phyloP scores from a whole-genome alignment of 371 early-diverging fungal genomes.

The Syncephalastrum sp. region DNA sequence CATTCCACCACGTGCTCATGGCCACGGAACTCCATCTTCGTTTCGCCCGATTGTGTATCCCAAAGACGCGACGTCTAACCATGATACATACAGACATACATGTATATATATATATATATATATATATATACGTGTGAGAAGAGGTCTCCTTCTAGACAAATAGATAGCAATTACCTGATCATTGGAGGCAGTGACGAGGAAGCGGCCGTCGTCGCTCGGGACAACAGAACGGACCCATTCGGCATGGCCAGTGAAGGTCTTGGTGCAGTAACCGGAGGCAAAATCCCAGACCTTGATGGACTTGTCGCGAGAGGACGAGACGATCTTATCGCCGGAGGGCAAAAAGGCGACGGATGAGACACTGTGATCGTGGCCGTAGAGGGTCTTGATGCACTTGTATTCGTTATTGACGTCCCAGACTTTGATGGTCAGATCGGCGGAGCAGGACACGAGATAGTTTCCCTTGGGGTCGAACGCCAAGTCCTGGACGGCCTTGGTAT shows the following conservation, averaged over 20 bases:
- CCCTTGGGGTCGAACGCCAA: constrained; percentile 83
- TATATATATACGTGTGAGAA: neutral
- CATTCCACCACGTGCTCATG: constrained; percentile 96
- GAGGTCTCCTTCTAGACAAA: neutral
- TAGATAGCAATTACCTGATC: constrained; percentile 68
- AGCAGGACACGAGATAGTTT: constrained; percentile 77
- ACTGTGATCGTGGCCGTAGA: constrained; percentile 91
- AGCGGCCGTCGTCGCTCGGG: constrained; percentile 69
- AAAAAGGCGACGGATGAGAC: constrained; percentile 80
- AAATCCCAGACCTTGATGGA: constrained; percentile 91
- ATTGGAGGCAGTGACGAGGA: constrained; percentile 76
- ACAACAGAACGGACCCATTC: constrained; percentile 87
- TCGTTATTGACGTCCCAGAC: constrained; percentile 88
- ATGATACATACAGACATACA: neutral
- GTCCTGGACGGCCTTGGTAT: constrained; percentile 90
- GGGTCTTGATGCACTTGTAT: constrained; percentile 82
- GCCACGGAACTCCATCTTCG: constrained; percentile 77
- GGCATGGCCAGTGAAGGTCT: constrained; percentile 75
- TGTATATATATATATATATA: too few relatives aligned
- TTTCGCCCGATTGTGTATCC: constrained; percentile 76
- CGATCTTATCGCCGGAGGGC: constrained; percentile 75
- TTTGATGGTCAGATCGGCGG: constrained; percentile 87
- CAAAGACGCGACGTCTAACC: constrained; percentile 77
- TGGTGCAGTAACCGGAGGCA: constrained; percentile 77
- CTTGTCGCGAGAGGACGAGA: constrained; percentile 86